A percentile compares a stretch with the other conserved stretches of the same genome.
Conservation (phyloP, 306 rosid species). For the Oxytropis ochrocephala region DNA sequence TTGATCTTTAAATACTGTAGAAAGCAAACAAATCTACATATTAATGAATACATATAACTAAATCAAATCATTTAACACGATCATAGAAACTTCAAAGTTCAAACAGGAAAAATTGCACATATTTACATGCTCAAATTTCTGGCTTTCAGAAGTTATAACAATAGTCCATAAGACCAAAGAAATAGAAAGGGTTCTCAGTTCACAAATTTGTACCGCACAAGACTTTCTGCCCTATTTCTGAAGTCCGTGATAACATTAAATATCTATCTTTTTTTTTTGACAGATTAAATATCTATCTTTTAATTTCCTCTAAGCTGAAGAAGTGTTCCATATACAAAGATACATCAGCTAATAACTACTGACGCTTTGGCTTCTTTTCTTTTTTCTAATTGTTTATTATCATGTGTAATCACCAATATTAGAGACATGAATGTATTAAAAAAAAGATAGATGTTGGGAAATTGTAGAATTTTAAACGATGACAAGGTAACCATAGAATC, state of each 20-base stretch:
- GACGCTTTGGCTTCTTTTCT: background rate
- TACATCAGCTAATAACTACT: background rate
- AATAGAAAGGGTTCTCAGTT: background rate
- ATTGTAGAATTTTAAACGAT: background rate
- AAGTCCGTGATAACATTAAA: background rate
- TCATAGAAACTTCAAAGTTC: background rate
- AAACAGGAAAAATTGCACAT: constrained; percentile 1
- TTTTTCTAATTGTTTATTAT: background rate
- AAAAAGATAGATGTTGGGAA: constrained; percentile 11
- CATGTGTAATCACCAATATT: background rate
- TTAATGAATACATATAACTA: constrained; percentile 9
- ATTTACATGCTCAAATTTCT: background rate
- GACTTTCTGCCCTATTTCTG: background rate
- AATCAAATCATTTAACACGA: background rate
- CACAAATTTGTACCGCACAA: background rate
- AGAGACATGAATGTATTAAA: background rate
- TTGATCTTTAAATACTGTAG: constrained; percentile 96
- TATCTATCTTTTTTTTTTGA: background rate
- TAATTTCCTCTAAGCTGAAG: background rate
- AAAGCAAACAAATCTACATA: constrained; percentile 20
- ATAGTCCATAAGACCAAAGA: background rate
- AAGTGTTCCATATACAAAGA: background rate
- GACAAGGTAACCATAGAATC: constrained; percentile 3
- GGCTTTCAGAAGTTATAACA: constrained; percentile 2
- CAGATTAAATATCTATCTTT: background rate